Percentiles rank a stretch among this genome's conserved stretches.
Conservation (phyloP, 2,329 filamentous ascomycete genomes). For the Reticulascus tulasneorum region DNA sequence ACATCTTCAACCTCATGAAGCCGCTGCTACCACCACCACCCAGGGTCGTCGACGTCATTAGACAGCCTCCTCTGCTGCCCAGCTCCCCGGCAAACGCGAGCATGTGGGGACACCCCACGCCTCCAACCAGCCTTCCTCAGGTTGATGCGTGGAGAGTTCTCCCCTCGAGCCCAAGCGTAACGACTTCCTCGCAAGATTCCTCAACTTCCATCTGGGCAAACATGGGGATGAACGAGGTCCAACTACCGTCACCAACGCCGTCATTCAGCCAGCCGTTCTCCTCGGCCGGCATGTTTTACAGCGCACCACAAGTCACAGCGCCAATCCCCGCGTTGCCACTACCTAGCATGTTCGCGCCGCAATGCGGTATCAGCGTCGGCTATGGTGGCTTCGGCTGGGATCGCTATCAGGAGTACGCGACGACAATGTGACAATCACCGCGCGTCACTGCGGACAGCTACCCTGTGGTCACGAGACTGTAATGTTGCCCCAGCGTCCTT, state of each 20-base stretch:
- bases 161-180: constrained; percentile 80
- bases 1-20: constrained; percentile 80
- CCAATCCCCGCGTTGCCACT: constrained; percentile 75
- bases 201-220: constrained; percentile 70
- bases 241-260: constrained; percentile 73
- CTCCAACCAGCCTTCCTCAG: constrained; percentile 62
- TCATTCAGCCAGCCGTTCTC: constrained; percentile 77
- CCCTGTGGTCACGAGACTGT: constrained; percentile 45
- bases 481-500: constrained; percentile 27
- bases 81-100: constrained; percentile 70
- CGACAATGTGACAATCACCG: constrained; percentile 76
- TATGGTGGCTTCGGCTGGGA: constrained; percentile 84
- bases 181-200: constrained; percentile 66
- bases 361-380: constrained; percentile 75
- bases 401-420: constrained; percentile 77
- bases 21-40: constrained; percentile 83
- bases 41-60: constrained; percentile 82
- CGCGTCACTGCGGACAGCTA: constrained; percentile 41
- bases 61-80: constrained; percentile 78
- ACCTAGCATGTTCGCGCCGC: constrained; percentile 80
- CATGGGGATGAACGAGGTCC: constrained; percentile 70
- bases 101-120: constrained; percentile 69
- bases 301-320: constrained; percentile 68
- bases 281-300: constrained; percentile 73
- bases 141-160: constrained; percentile 89